Evolutionary conservation across 1,284 basidiomycete species (phyloP).

Genomic region (Apiotrichum porosum): DNA sequence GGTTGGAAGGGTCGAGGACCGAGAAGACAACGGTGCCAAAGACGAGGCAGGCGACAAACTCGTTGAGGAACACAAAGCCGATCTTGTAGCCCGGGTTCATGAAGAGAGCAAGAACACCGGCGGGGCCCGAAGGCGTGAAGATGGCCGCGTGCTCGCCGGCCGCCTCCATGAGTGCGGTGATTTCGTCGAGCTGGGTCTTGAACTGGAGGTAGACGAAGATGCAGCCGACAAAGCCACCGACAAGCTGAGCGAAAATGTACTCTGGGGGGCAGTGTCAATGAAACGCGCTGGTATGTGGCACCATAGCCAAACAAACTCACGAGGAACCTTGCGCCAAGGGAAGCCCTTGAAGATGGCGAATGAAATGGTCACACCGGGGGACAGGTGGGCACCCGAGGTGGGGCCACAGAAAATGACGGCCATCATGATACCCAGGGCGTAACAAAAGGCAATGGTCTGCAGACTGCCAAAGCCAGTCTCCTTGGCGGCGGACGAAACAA

Average conservation of each 20-base stretch:
- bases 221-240: constrained; percentile 22
- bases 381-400: constrained; percentile 26
- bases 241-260: constrained; percentile 32
- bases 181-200: neutral
- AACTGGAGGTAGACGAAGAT: constrained; percentile 5
- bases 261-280: neutral
- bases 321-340: constrained; percentile 37
- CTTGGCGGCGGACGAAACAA: neutral
- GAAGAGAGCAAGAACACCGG: constrained; percentile 7
- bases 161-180: constrained; percentile 2
- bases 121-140: constrained; percentile 2
- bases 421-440: constrained; percentile 9
- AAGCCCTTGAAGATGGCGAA: constrained; percentile 29
- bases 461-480: constrained; percentile 4
- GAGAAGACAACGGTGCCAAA: constrained; percentile 8
- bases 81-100: neutral
- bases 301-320: too few relatives aligned
- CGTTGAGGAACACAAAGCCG: constrained; percentile 12
- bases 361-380: constrained; percentile 25
- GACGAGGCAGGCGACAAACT: constrained; percentile 2
- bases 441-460: constrained; percentile 8
- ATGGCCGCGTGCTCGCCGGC: neutral
- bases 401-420: constrained; percentile 9
- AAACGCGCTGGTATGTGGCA: too few relatives aligned
- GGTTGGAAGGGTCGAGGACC: constrained; percentile 17